Evolutionary conservation across 768 basidiomycete species (phyloP), one percentile per base, ranked within the genome.

Genomic region (Asterophora parasitica): DNA sequence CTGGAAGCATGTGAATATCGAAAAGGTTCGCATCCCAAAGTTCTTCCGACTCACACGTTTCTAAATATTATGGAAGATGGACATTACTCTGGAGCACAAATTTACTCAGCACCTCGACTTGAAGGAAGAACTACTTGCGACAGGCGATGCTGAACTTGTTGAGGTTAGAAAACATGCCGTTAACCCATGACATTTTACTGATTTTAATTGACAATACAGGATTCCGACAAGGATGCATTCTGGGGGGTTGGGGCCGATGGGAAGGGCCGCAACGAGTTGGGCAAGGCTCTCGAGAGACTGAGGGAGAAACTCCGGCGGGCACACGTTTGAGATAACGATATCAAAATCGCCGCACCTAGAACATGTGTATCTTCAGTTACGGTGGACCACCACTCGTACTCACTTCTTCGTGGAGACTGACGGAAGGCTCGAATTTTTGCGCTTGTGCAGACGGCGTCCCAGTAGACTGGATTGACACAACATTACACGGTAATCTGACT

Each of bases 171-270:
- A 26, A 27, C 23, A 23, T 12, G 35, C 44, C 26, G 23, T 13
- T 16, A 41, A 23, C 51, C 45, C 17, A 16, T 41, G 10, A 20
- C 15, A 31, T 9, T 34, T 38, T 42, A 37, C 48, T 58, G 39
- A 49, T 44, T 7, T 7, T 40, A 52, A 15, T 31, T 31, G 30
- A 23, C 23, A 6, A 23, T 52, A 12, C 51, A 85, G 83, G 77
- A 84, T 58, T 86, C 83, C n/a, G 81, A 82, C 49, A 82, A 79
- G 53, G 86, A 88, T 61, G 71, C 83, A 33, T 87, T 87, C 64
- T 88, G 86, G 85, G 86, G 86, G n/a, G 64, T 80, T 51, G 86
- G 86, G 4, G 69, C 75, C 32, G 82, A 88, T 61, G 67, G 74
- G 20, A 66, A 72, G 56, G 86, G 86, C 16, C 77, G 79, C 33